These are phyloP conservation scores for Starmerella stigmatis DNA, from an alignment of 805 yeast species.

Conservation along the genomic window DNA sequence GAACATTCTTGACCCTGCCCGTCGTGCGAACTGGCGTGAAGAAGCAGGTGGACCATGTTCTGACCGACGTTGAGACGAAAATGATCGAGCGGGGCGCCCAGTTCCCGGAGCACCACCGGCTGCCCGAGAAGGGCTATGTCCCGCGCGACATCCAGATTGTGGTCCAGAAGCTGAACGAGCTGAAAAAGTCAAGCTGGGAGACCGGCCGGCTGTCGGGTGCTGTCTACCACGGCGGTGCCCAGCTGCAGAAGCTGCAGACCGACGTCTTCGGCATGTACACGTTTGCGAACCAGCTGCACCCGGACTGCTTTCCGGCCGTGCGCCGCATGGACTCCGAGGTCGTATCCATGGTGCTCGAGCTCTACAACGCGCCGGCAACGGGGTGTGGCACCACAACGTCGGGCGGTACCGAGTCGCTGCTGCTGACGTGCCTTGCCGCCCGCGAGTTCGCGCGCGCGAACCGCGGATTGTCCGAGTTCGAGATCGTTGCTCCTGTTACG, in stretches of 20 bases:
- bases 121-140: conserved; percentile 55
- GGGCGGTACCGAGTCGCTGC: conserved; percentile 91
- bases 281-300: conserved; percentile 90
- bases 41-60: conserved; percentile 43
- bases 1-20: conserved; percentile 37
- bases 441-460: conserved; percentile 52
- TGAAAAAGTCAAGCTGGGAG: conserved; percentile 72
- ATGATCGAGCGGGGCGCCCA: conserved; percentile 46
- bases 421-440: conserved; percentile 81
- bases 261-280: conserved; percentile 65
- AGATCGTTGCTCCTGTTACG: conserved; percentile 78
- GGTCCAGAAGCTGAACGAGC: conserved; percentile 35
- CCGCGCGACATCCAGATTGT: conserved; percentile 39
- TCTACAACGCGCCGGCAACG: conserved; percentile 70
- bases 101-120: conserved; percentile 24
- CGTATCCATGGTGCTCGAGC: conserved; percentile 73
- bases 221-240: conserved; percentile 90
- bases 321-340: conserved; percentile 95
- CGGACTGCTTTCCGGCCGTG: conserved; percentile 93
- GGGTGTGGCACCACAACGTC: conserved; percentile 77
- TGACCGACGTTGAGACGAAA: conserved; percentile 42
- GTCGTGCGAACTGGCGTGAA: conserved; percentile 47
- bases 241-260: conserved; percentile 61
- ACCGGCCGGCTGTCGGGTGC: conserved; percentile 87
- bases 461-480: conserved; percentile 57